A percentile compares a stretch with the other conserved stretches of the same genome.
These are phyloP conservation scores for Agrocybe chaxingu DNA, from an alignment of 768 basidiomycete genomes.

Conservation along the genomic window DNA sequence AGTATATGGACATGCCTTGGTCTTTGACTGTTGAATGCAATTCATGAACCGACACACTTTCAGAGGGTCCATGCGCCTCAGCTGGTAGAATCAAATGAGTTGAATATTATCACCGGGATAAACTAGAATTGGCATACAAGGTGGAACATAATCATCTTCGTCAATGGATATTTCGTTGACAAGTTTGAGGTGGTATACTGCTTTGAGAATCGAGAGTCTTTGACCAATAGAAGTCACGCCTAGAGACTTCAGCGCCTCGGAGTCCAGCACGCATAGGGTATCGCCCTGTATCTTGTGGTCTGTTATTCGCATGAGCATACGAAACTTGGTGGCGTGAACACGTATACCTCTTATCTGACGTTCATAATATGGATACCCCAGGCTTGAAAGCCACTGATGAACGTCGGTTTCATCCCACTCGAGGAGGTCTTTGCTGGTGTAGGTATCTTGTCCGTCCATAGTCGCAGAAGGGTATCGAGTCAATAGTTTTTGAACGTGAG, in stretches of 20 bases:
- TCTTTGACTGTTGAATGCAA: constrained; percentile 44
- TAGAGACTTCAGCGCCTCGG: constrained; percentile 78
- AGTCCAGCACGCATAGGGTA: constrained; percentile 75
- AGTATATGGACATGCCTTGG: constrained; percentile 50
- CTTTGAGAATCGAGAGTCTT: constrained; percentile 84
- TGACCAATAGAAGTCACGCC: constrained; percentile 89
- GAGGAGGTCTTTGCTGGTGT: constrained; percentile 31
- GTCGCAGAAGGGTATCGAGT: background rate
- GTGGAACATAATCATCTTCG: constrained; percentile 81
- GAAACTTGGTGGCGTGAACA: constrained; percentile 18
- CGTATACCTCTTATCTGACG: constrained; percentile 65
- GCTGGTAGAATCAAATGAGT: constrained; percentile 10
- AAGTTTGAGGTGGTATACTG: constrained; percentile 85
- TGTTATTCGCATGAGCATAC: constrained; percentile 24
- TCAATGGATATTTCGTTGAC: constrained; percentile 77
- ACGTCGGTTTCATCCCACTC: constrained; percentile 80
- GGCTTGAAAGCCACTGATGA: constrained; percentile 61
- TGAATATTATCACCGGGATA: background rate
- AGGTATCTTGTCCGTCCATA: constrained; percentile 22
- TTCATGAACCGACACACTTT: constrained; percentile 10
- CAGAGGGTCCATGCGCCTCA: constrained; percentile 13
- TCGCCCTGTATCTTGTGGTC: constrained; percentile 92
- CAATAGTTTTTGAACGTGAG: constrained; percentile 9
- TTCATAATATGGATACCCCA: constrained; percentile 86
- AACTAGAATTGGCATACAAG: constrained; percentile 52